Evolutionary conservation across 176 grass and related monocot species (phyloP).

Genomic region (Bolboschoenus planiculmis): DNA sequence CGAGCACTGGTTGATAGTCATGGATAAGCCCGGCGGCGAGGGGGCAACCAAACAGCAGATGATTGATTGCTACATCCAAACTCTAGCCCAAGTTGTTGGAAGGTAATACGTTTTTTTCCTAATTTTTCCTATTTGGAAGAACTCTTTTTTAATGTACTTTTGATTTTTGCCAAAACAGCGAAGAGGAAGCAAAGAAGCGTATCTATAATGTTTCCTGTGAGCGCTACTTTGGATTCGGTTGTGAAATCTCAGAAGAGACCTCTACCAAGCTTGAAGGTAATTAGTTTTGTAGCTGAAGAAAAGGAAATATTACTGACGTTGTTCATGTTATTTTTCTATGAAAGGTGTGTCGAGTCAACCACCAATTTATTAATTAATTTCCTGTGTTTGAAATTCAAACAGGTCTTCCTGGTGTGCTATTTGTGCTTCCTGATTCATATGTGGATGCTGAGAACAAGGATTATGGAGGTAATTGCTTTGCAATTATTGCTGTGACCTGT

Average conservation of each 20-base stretch:
- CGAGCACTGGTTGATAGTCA: constrained; percentile 98
- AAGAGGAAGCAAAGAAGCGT: constrained; percentile 87
- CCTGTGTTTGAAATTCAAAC: background rate
- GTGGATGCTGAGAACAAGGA: constrained; percentile 97
- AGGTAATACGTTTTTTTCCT: constrained; percentile 36
- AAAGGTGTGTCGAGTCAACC: background rate
- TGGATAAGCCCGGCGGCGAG: constrained; percentile 91
- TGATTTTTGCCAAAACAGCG: constrained; percentile 30
- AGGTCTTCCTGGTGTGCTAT: constrained; percentile 83
- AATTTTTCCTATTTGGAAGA: background rate
- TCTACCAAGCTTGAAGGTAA: constrained; percentile 93
- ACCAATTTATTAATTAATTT: background rate
- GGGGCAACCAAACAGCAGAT: constrained; percentile 85
- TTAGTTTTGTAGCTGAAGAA: background rate
- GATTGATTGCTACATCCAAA: constrained; percentile 96
- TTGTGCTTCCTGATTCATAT: constrained; percentile 99
- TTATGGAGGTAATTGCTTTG: constrained; percentile 65
- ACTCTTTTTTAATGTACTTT: background rate
- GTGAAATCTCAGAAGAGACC: constrained; percentile 81
- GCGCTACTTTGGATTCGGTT: constrained; percentile 88
- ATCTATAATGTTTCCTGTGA: constrained; percentile 99
- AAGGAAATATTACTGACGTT: background rate
- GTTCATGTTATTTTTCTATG: background rate
- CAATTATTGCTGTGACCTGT: background rate
- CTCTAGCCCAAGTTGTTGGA: constrained; percentile 78